These are phyloP conservation scores for Apiospora koreana DNA, from an alignment of 2,329 filamentous ascomycete species.

Conservation along the genomic window DNA sequence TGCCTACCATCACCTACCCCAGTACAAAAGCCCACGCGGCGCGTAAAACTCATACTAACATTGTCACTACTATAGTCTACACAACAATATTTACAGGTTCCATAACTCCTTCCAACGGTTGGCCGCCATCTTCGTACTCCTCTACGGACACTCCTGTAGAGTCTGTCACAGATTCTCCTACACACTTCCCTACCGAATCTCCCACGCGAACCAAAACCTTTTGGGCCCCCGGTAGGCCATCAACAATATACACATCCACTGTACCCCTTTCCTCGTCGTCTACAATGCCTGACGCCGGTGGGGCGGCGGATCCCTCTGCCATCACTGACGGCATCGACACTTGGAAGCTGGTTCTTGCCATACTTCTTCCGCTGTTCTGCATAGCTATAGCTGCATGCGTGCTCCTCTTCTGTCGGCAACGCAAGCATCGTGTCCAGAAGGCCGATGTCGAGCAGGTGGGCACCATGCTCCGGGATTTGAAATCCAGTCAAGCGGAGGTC, in stretches of 20 bases:
- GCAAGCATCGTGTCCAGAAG: not conserved
- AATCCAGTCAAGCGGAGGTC: not conserved
- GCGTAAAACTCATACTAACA: not conserved
- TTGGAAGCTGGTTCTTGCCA: constrained; percentile 12
- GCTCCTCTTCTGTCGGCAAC: constrained; percentile 10
- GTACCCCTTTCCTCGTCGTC: not conserved
- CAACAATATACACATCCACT: not conserved
- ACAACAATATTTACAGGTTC: not conserved
- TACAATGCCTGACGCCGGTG: constrained; percentile 6
- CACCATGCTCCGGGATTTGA: constrained; percentile 12
- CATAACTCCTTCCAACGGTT: not conserved
- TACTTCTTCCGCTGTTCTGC: not conserved
- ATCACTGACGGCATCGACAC: not conserved
- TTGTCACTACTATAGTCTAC: not conserved
- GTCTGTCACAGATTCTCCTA: not conserved
- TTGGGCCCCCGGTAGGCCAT: not conserved
- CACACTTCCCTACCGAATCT: not conserved
- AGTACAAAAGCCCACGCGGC: not conserved
- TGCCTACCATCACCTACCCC: not conserved
- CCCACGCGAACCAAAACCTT: not conserved
- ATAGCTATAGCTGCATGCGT: not conserved
- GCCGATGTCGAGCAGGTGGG: constrained; percentile 9
- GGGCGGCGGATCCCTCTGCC: not conserved
- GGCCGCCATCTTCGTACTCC: too few relatives aligned
- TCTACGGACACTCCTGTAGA: not conserved